Conservation (phyloP, 2,329 filamentous ascomycete species). For the Aspergillus puulaauensis region DNA sequence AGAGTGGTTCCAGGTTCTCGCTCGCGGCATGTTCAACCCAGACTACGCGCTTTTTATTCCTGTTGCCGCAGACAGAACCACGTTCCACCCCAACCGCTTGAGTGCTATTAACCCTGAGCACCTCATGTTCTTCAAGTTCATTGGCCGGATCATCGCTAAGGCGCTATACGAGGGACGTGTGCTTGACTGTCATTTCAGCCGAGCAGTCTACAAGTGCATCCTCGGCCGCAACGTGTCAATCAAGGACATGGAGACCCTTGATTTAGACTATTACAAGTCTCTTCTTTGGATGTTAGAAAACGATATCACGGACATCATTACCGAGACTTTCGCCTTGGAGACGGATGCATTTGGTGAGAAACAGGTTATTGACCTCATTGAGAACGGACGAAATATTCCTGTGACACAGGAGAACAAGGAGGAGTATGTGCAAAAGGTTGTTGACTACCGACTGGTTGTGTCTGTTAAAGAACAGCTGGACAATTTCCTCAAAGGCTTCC, state of each 20-base stretch:
- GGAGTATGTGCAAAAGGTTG: conserved; percentile 90
- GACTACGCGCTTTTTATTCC: conserved; percentile 96
- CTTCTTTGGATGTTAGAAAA: conserved; percentile 98
- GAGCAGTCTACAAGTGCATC: conserved; percentile 97
- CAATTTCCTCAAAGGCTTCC: conserved; percentile 89
- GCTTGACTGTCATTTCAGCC: conserved; percentile 97
- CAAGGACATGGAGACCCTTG: conserved; percentile 99
- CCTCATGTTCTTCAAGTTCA: conserved; percentile 98
- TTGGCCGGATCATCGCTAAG: conserved; percentile 96
- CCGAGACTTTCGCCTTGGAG: conserved; percentile 92
- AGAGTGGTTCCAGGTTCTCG: conserved; percentile 98
- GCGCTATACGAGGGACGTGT: conserved; percentile 94
- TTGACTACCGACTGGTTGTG: conserved; percentile 87
- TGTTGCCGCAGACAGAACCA: conserved; percentile 94
- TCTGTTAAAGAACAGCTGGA: conserved; percentile 95
- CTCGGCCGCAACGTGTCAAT: conserved; percentile 92
- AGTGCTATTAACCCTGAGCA: conserved; percentile 95
- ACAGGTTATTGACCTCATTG: conserved; percentile 80
- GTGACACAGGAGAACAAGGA: conserved; percentile 99
- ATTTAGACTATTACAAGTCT: conserved; percentile 98
- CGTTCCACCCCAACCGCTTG: conserved; percentile 95
- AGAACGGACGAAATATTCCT: conserved; percentile 83
- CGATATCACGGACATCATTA: conserved; percentile 96
- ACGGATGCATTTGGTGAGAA: conserved; percentile 91
- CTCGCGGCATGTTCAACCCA: conserved; percentile 97